A percentile compares a stretch with the other conserved stretches of the same genome.
These are phyloP conservation scores for Flaveria linearis DNA, from an alignment of 129 eudicot species.

Conservation along the genomic window DNA sequence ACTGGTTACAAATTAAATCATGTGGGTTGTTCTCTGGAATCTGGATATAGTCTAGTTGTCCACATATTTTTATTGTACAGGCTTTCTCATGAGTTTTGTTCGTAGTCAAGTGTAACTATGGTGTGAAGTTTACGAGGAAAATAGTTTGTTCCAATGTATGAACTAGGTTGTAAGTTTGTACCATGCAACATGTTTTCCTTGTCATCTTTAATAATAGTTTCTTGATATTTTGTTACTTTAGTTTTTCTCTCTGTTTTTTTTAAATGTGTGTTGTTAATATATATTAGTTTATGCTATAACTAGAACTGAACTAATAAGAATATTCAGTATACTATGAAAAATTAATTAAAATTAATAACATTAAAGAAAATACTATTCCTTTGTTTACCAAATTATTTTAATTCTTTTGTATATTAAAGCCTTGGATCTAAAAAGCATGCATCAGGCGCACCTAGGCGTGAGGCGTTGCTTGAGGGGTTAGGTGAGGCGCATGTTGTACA, in stretches of 20 bases:
- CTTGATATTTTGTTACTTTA: neutral
- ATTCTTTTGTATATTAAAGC: neutral
- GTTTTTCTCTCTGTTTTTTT: neutral
- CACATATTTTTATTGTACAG: neutral
- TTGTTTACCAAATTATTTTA: neutral
- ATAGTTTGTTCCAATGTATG: neutral
- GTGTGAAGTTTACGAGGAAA: constrained; percentile 16
- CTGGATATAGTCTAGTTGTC: neutral
- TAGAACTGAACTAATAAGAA: neutral
- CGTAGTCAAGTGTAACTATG: neutral
- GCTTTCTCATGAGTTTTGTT: constrained; percentile 23
- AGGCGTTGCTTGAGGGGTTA: too few species aligned
- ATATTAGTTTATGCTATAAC: neutral
- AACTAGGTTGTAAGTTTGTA: constrained; percentile 13
- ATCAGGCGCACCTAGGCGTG: too few species aligned
- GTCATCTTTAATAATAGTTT: neutral
- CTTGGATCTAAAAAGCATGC: too few species aligned
- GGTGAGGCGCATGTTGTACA: too few species aligned
- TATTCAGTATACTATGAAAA: neutral
- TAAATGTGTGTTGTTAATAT: neutral
- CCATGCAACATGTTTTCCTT: constrained; percentile 13
- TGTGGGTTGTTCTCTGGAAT: too few species aligned
- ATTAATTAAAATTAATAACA: neutral
- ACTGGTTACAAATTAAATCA: neutral
- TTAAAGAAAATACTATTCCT: neutral